phyloP scores from a whole-genome alignment of 139 green algal genomes.

The Tetradesmus obliquus region DNA sequence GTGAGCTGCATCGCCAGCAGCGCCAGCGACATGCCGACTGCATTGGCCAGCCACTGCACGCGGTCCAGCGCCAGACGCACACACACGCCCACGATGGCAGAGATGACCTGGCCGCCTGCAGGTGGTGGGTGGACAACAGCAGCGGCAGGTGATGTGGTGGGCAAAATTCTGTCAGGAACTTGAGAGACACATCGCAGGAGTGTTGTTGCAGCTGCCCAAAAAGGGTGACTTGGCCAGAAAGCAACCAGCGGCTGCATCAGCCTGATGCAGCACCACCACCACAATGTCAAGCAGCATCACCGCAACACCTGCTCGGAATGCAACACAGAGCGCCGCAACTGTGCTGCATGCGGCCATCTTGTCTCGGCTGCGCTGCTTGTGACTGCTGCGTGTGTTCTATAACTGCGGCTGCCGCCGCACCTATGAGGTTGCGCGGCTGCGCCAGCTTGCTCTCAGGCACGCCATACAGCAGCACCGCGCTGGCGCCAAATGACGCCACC shows the following conservation, averaged over 20 bases:
- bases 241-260: not conserved
- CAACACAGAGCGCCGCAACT: not conserved
- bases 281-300: no score
- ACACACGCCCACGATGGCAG: conserved; percentile 51
- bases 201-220: not conserved
- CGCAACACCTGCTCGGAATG: no score
- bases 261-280: no score
- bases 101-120: conserved; percentile 60
- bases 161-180: not conserved
- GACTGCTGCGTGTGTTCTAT: not conserved
- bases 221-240: no score
- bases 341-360: no score
- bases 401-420: conserved; percentile 35
- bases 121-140: not conserved
- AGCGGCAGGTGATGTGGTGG: not conserved
- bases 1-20: conserved; percentile 58
- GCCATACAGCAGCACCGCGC: conserved; percentile 63
- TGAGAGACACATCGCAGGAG: not conserved
- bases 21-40: conserved; percentile 58
- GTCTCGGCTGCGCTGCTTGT: not conserved
- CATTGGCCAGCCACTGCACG: conserved; percentile 48
- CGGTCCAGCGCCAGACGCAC: conserved; percentile 37
- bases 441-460: conserved; percentile 56
- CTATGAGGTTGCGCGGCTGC: conserved; percentile 63
- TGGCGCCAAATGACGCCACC: conserved; percentile 59